Evolutionary conservation across 2,329 filamentous ascomycete species (phyloP), one percentile per base, ranked within the genome.

Genomic region (Blumeria hordei): DNA sequence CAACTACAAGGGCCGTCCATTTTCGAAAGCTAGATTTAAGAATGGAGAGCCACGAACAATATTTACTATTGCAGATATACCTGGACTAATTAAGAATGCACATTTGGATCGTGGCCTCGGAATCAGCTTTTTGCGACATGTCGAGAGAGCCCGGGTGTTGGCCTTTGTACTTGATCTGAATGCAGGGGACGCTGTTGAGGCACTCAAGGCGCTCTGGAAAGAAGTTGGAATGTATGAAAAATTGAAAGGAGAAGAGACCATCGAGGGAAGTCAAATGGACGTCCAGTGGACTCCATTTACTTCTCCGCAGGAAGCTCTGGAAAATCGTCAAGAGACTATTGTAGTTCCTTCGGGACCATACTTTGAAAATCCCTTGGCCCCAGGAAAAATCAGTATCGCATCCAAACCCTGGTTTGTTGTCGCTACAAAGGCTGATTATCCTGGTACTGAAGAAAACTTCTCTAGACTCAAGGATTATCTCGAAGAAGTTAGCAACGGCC

Each of bases 321-420:
- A 58, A 14, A 63, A 64, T 47, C 56, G 57, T n/a, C 56, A 58
- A 33, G 63, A 66, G 55, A 65, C 60, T 1, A 64, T 65, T 35
- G 62, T 59, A 35, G 57, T 64, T 4, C 56, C 57, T 28, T 56
- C 56, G 39, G 62, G 57, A 3, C 60, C 59, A 21, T 60, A 41
- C 32, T 60, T 59, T 14, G 60, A 62, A 14, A 62, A 59, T 54
- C 63, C 61, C 4, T 54, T 63, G 11, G 58, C 55, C 21, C 62
- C 63, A 34, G 58, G 59, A 41, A 43, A 60, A 3, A 59, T 59
- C 3, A 62, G 61, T 47, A 93, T 96, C 60, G 84, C 85, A n/a
- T 78, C 77, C 36, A 98, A 98, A 70, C 88, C 92, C 0, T 98
- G 92, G 92, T 92, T 94, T 63, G 88, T 95, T 5, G 80, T 95